phyloP scores from a whole-genome alignment of 1,284 basidiomycete species.

The Tilletia horrida region DNA sequence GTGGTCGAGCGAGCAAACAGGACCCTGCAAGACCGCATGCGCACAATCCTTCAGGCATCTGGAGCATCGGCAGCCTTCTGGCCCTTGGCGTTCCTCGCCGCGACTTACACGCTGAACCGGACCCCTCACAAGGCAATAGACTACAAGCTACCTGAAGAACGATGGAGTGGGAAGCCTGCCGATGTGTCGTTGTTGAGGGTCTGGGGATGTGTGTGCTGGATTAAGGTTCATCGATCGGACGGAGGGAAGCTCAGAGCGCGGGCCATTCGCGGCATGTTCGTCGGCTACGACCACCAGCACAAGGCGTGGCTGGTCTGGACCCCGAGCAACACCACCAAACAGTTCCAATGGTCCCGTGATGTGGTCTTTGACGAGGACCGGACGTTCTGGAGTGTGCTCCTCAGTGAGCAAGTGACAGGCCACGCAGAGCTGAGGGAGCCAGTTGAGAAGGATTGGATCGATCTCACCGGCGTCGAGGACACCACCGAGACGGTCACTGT shows the following conservation, averaged over 20 bases:
- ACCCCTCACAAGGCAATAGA: neutral
- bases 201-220: neutral
- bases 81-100: neutral
- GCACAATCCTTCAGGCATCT: neutral
- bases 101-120: neutral
- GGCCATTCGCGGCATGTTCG: neutral
- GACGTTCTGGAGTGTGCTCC: neutral
- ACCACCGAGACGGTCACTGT: no score
- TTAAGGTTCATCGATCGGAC: neutral
- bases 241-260: neutral
- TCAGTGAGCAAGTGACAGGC: neutral
- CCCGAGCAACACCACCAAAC: neutral
- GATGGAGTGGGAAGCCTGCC: neutral
- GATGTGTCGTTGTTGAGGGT: neutral
- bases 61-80: neutral
- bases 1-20: neutral
- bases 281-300: neutral
- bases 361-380: neutral
- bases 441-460: neutral
- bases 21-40: neutral
- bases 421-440: neutral
- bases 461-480: neutral
- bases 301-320: slow-evolving; percentile 3
- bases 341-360: neutral
- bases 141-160: neutral